Evolutionary conservation across 2,329 filamentous ascomycete genomes (phyloP).

Genomic region (Hypoxylon sp.): DNA sequence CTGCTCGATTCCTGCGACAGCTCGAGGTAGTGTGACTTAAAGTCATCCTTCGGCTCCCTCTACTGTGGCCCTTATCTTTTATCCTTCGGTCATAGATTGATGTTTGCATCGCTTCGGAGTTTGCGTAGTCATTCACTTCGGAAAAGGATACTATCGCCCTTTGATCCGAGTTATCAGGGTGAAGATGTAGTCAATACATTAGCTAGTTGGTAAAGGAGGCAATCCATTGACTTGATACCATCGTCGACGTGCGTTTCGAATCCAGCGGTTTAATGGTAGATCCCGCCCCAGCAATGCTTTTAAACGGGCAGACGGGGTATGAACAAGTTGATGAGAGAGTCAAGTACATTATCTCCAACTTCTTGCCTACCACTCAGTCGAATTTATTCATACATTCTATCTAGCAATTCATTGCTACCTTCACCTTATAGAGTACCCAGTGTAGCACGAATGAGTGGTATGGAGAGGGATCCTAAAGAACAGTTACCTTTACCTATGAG

Average conservation of each 20-base stretch:
- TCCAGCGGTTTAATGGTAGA: slow-evolving; percentile 3
- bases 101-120: slow-evolving; percentile 36
- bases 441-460: background rate
- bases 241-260: slow-evolving; percentile 9
- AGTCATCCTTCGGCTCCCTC: slow-evolving; percentile 3
- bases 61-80: slow-evolving; percentile 9
- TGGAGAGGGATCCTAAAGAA: background rate
- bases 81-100: slow-evolving; percentile 19
- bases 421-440: background rate
- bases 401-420: too few relatives aligned
- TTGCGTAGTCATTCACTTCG: slow-evolving; percentile 21
- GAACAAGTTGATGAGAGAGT: background rate
- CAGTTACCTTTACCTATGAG: background rate
- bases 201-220: background rate
- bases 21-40: slow-evolving; percentile 1
- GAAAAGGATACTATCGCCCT: slow-evolving; percentile 4
- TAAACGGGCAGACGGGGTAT: background rate
- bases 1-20: slow-evolving; percentile 1
- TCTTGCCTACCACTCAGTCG: too few relatives aligned
- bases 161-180: slow-evolving; percentile 9
- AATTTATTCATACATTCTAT: too few relatives aligned
- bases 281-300: background rate
- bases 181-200: slow-evolving; percentile 22
- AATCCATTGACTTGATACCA: slow-evolving; percentile 11
- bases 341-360: background rate